Base-by-base conservation (phyloP, 2,329 filamentous ascomycete species). In the Pseudocercospora fijiensis region DNA sequence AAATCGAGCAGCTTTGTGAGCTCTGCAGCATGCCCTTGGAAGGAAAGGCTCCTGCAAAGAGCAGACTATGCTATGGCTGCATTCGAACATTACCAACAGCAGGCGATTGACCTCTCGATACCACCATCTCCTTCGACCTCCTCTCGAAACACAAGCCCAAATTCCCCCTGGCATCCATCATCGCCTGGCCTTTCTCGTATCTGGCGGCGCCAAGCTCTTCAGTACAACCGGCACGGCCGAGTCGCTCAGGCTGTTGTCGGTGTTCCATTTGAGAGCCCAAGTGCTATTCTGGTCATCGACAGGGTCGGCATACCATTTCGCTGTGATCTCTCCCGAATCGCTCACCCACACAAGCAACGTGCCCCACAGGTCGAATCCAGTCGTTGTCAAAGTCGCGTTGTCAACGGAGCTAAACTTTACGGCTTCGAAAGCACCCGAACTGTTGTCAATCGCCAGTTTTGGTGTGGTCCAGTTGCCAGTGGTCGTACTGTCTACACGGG, bases 21-120 rank as follows among this genome's bases (percentile, higher is more conserved):
- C 75, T 94, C 8, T 96, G 92, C 76, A 85, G 85, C 57, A 85
- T 90, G 77, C 85, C 86, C 33, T 80, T 92, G 8, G 66, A 75
- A 22, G 75, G 75, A 27, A 66, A 67, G 63, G 66, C 70, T 70
- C 73, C 64, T 24, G 68, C 61, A 65, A 70, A 61, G 56, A 75
- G 64, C 63, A 57, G 77, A 76, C 74, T 92, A 49, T 93, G 90
- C 73, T 91, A 92, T 78, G 90, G 90, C 13, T 93, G 90, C 74
- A 86, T 75, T 56, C 67, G 74, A 33, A 72, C 52, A 13, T 47
- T 70, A 2, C 66, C 68, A 7, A 58, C 58, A 65, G 10, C 57
- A 22, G 45, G 13, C 55, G 55, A 59, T 41, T 67, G 56, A 63
- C 52, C 18, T 51, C 7, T 37, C 22, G 30, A 37, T 28, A 57